Evolutionary conservation across 2,329 filamentous ascomycete species (phyloP).

Genomic region (Fusarium pseudograminearum): DNA sequence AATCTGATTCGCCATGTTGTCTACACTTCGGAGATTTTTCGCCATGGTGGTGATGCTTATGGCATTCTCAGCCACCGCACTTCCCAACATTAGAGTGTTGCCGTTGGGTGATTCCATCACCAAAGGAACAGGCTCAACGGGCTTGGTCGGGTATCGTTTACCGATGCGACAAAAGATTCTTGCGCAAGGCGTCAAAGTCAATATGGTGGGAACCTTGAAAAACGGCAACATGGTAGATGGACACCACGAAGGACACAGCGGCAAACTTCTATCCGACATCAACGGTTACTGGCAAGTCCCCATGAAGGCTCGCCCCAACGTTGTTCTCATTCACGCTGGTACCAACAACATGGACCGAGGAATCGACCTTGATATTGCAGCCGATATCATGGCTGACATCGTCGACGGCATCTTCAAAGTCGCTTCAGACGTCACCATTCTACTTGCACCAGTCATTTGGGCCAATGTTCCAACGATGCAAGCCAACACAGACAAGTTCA

Average conservation of each 20-base stretch:
- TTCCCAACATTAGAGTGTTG: conserved; percentile 28
- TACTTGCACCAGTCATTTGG: conserved; percentile 34
- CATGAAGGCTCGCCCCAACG: conserved; percentile 25
- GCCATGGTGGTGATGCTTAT: background rate
- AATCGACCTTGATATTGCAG: conserved; percentile 13
- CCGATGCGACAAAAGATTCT: conserved; percentile 20
- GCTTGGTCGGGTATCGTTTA: conserved; percentile 20
- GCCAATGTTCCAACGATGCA: conserved; percentile 32
- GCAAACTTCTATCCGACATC: conserved; percentile 26
- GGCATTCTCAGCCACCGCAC: background rate
- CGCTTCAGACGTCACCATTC: conserved; percentile 25
- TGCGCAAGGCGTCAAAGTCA: conserved; percentile 10
- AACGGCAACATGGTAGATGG: conserved; percentile 28
- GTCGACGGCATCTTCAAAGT: conserved; percentile 30
- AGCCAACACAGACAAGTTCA: conserved; percentile 31
- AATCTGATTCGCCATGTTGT: conserved; percentile 4
- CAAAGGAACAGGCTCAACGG: conserved; percentile 31
- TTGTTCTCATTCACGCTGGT: conserved; percentile 36
- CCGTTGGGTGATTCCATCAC: conserved; percentile 37
- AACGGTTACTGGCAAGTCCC: conserved; percentile 28
- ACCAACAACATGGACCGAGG: conserved; percentile 36
- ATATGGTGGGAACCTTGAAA: conserved; percentile 27
- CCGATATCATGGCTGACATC: conserved; percentile 10
- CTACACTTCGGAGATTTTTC: background rate
- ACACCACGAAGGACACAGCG: conserved; percentile 33